A percentile compares a stretch with the other conserved stretches of the same genome.
phyloP scores from a whole-genome alignment of 208 protist species.

The Trypanosoma vivax region DNA sequence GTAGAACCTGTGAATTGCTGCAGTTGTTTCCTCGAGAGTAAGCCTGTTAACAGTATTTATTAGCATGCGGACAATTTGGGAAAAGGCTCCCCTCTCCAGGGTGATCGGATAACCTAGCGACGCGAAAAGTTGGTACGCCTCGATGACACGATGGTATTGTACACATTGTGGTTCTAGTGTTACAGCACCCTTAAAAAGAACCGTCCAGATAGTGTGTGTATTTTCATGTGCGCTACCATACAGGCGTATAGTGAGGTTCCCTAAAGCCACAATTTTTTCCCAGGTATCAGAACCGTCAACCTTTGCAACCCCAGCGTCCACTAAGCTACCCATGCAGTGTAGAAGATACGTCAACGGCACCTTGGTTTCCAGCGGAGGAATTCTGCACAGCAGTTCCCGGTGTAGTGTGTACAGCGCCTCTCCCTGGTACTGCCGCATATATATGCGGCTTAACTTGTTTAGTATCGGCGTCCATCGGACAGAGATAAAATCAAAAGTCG shows the following conservation, averaged over 20 bases:
- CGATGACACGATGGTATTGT: constrained; percentile 37
- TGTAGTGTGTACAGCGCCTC: constrained; percentile 33
- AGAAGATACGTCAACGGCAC: constrained; percentile 54
- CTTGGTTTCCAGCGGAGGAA: constrained; percentile 47
- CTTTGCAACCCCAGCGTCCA: constrained; percentile 26
- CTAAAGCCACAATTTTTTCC: constrained; percentile 29
- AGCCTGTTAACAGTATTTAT: constrained; percentile 20
- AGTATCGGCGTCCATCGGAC: constrained; percentile 70
- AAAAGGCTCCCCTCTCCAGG: constrained; percentile 39
- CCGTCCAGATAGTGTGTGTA: constrained; percentile 47
- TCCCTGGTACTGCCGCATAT: constrained; percentile 41
- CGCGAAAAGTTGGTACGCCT: constrained; percentile 59
- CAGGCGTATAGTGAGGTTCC: constrained; percentile 35
- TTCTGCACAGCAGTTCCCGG: constrained; percentile 21
- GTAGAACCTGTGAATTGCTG: constrained; percentile 11
- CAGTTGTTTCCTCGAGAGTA: constrained; percentile 2
- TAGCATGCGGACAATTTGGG: constrained; percentile 53
- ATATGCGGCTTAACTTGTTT: constrained; percentile 71
- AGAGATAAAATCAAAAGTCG: constrained; percentile 38
- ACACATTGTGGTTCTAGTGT: constrained; percentile 27
- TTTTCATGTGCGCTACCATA: constrained; percentile 39
- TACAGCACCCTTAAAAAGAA: constrained; percentile 71
- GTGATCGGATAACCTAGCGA: constrained; percentile 26
- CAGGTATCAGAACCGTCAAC: constrained; percentile 16
- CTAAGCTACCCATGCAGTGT: constrained; percentile 48